Evolutionary conservation across 2,329 filamentous ascomycete genomes (phyloP).

Genomic region (Plenodomus biglobosus): DNA sequence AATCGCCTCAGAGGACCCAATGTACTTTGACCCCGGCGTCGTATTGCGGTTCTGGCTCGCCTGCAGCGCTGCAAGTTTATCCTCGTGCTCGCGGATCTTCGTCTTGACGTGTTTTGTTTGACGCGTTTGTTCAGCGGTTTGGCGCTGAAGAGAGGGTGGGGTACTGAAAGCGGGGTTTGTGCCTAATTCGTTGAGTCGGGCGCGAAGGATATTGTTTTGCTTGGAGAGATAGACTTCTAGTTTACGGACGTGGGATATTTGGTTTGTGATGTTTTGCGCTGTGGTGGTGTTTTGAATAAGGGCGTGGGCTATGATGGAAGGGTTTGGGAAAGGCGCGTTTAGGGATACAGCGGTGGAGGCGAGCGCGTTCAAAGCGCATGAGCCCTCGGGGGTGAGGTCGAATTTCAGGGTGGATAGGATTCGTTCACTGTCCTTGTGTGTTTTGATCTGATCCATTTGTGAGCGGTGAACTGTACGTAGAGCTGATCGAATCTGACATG

Average conservation of each 20-base stretch:
- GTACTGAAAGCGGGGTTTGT: slow-evolving; percentile 44
- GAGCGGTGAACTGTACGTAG: slow-evolving; percentile 10
- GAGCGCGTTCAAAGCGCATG: slow-evolving; percentile 39
- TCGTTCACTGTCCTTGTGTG: slow-evolving; percentile 23
- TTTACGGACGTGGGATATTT: slow-evolving; percentile 36
- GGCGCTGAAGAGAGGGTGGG: slow-evolving; percentile 61
- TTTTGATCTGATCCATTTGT: slow-evolving; percentile 19
- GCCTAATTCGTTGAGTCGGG: slow-evolving; percentile 35
- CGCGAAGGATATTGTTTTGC: slow-evolving; percentile 34
- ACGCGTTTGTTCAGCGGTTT: slow-evolving; percentile 74
- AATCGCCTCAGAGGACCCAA: slow-evolving; percentile 55
- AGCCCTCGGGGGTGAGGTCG: slow-evolving; percentile 31
- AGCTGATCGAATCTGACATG: slow-evolving; percentile 10
- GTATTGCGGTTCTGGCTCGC: slow-evolving; percentile 20
- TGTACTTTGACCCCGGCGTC: slow-evolving; percentile 35
- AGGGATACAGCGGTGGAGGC: slow-evolving; percentile 43
- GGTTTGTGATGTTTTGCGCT: slow-evolving; percentile 35
- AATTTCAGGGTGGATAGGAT: slow-evolving; percentile 27
- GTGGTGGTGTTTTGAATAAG: slow-evolving; percentile 38
- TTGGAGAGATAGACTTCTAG: slow-evolving; percentile 39
- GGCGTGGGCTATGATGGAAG: slow-evolving; percentile 37
- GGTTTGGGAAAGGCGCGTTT: slow-evolving; percentile 32
- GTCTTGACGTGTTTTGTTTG: slow-evolving; percentile 66
- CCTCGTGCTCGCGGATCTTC: slow-evolving; percentile 66
- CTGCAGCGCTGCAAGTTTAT: slow-evolving; percentile 44